Conservation (phyloP, 2,329 filamentous ascomycete species). For the Fusarium circinatum region DNA sequence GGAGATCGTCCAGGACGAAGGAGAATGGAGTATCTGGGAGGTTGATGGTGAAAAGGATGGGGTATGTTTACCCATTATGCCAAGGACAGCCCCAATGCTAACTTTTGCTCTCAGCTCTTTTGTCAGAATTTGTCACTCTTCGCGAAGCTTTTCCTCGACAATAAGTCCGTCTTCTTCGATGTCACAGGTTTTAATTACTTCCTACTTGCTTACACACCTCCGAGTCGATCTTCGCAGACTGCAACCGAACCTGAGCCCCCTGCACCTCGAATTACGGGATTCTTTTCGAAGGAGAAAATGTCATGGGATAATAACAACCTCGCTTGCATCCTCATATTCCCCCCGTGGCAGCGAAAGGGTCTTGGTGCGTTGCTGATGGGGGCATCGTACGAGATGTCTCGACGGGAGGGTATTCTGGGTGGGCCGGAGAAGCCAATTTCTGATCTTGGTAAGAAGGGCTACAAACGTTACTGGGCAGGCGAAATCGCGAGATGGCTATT, state of each 20-base stretch:
- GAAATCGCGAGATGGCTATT: slow-evolving; percentile 80
- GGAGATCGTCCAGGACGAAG: slow-evolving; percentile 65
- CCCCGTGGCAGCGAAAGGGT: slow-evolving; percentile 92
- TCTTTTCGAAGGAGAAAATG: slow-evolving; percentile 99
- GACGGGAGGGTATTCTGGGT: slow-evolving; percentile 83
- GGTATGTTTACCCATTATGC: slow-evolving; percentile 54
- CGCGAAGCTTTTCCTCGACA: slow-evolving; percentile 96
- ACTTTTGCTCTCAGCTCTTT: slow-evolving; percentile 68
- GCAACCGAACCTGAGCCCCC: slow-evolving; percentile 46
- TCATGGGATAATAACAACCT: slow-evolving; percentile 99
- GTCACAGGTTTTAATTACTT: slow-evolving; percentile 96
- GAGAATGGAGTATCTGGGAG: slow-evolving; percentile 88
- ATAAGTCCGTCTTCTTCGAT: slow-evolving; percentile 98
- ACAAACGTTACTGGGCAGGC: slow-evolving; percentile 85
- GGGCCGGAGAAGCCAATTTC: slow-evolving; percentile 95
- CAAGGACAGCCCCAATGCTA: neutral
- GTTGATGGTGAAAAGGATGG: slow-evolving; percentile 89
- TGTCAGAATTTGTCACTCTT: slow-evolving; percentile 96
- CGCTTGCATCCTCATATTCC: slow-evolving; percentile 94
- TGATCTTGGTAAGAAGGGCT: slow-evolving; percentile 83
- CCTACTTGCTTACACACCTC: slow-evolving; percentile 79
- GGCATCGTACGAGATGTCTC: slow-evolving; percentile 90
- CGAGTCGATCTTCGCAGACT: slow-evolving; percentile 32
- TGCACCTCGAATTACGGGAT: slow-evolving; percentile 75
- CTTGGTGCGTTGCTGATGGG: slow-evolving; percentile 91